phyloP scores from a whole-genome alignment of 371 early-diverging fungal species.

The Mucor mucedo region DNA sequence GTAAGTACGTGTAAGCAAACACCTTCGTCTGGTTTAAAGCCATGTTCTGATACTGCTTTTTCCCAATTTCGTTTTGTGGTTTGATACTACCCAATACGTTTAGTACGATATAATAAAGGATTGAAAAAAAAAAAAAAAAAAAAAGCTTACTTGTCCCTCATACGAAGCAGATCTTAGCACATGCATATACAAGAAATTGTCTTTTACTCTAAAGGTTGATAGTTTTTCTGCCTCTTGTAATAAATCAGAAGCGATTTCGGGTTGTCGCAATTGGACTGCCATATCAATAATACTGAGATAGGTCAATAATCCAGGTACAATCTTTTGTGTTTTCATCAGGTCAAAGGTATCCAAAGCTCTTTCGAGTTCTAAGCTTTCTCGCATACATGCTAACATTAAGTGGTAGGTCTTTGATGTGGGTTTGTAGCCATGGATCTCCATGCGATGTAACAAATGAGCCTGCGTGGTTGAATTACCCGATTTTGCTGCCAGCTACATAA shows the following conservation, averaged over 20 bases:
- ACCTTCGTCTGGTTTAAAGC: slow-evolving; percentile 64
- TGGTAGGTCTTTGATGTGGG: slow-evolving; percentile 27
- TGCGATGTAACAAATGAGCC: slow-evolving; percentile 30
- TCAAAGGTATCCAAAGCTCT: slow-evolving; percentile 46
- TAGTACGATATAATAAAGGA: too few species aligned
- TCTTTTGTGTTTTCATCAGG: slow-evolving; percentile 30
- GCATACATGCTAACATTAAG: slow-evolving; percentile 33
- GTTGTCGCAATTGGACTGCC: slow-evolving; percentile 26
- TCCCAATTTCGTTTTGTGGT: slow-evolving; percentile 52
- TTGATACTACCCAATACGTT: slow-evolving; percentile 36
- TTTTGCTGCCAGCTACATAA: slow-evolving; percentile 30
- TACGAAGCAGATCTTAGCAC: slow-evolving; percentile 54
- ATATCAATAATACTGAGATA: slow-evolving; percentile 29
- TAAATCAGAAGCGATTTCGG: slow-evolving; percentile 38
- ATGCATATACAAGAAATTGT: slow-evolving; percentile 34
- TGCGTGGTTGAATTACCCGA: slow-evolving; percentile 28
- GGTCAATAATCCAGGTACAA: slow-evolving; percentile 17
- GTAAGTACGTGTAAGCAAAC: slow-evolving; percentile 57
- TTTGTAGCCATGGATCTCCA: slow-evolving; percentile 26
- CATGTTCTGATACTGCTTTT: slow-evolving; percentile 41
- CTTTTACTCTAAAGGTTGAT: slow-evolving; percentile 32
- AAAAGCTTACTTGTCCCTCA: slow-evolving; percentile 48
- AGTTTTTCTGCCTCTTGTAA: slow-evolving; percentile 48
- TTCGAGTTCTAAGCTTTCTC: slow-evolving; percentile 46
- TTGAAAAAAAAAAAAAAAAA: background rate